These are phyloP conservation scores for Penicillium sp. DNA, from an alignment of 2,329 filamentous ascomycete species.

Conservation along the genomic window DNA sequence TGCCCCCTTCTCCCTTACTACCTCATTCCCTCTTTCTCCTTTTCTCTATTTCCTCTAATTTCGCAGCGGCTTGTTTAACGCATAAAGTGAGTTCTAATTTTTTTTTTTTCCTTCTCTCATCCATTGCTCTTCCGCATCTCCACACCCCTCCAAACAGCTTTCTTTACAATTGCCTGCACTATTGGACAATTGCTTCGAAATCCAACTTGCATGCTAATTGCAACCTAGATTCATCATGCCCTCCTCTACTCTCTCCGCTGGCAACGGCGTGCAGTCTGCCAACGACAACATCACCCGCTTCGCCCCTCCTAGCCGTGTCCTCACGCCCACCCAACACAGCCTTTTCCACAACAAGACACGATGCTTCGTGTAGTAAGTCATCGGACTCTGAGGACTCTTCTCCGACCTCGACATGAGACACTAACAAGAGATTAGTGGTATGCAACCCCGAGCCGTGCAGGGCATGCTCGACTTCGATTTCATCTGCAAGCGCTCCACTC, in stretches of 20 bases:
- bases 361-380: slow-evolving; percentile 92
- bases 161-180: background rate
- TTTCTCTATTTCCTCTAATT: slow-evolving; percentile 18
- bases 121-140: slow-evolving; percentile 10
- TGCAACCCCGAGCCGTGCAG: slow-evolving; percentile 90
- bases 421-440: slow-evolving; percentile 58
- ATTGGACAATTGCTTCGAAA: background rate
- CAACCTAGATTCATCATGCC: slow-evolving; percentile 52
- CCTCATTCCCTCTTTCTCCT: slow-evolving; percentile 19
- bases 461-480: slow-evolving; percentile 99
- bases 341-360: slow-evolving; percentile 99
- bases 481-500: slow-evolving; percentile 98
- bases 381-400: background rate
- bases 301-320: slow-evolving; percentile 81
- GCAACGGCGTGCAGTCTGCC: slow-evolving; percentile 63
- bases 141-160: background rate
- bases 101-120: slow-evolving; percentile 5
- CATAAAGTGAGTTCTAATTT: slow-evolving; percentile 16
- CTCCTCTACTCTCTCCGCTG: slow-evolving; percentile 49
- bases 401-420: background rate
- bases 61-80: slow-evolving; percentile 20
- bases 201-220: slow-evolving; percentile 4
- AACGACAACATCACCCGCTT: slow-evolving; percentile 99
- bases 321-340: slow-evolving; percentile 85
- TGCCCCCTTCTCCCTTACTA: slow-evolving; percentile 15